phyloP scores from a whole-genome alignment of 2,329 filamentous ascomycete genomes.

The Lecanosticta acicola region DNA sequence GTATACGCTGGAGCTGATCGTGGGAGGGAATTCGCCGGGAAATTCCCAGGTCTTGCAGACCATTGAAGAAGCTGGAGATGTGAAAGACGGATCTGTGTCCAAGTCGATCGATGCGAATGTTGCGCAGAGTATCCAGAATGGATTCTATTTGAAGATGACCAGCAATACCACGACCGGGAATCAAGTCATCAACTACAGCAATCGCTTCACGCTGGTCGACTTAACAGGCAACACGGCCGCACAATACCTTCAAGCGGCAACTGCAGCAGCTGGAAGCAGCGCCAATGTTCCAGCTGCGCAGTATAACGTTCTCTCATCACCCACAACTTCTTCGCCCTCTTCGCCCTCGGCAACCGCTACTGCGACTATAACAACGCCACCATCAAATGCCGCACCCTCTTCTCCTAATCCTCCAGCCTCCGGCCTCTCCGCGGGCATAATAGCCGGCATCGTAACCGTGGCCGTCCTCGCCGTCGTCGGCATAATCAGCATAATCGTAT shows the following conservation, averaged over 20 bases:
- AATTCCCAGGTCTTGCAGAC: constrained; percentile 17
- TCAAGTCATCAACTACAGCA: constrained; percentile 54
- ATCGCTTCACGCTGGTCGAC: constrained; percentile 56
- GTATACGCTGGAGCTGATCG: constrained; percentile 16
- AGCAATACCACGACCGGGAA: constrained; percentile 16
- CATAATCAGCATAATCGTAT: constrained; percentile 4
- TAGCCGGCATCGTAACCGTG: constrained; percentile 1
- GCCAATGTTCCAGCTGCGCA: constrained; percentile 18
- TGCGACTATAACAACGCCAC: neutral
- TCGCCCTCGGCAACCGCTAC: constrained; percentile 1
- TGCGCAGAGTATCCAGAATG: constrained; percentile 19
- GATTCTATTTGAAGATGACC: constrained; percentile 21
- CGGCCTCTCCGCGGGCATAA: neutral
- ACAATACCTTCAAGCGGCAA: constrained; percentile 29
- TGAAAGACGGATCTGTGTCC: constrained; percentile 9
- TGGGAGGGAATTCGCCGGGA: constrained; percentile 17
- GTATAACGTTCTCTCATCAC: constrained; percentile 12
- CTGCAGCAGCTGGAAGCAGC: constrained; percentile 8
- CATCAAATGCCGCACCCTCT: constrained; percentile 1
- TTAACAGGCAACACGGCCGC: constrained; percentile 57
- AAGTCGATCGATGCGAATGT: constrained; percentile 14
- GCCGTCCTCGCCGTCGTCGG: constrained; percentile 4
- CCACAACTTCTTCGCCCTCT: constrained; percentile 3
- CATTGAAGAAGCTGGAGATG: constrained; percentile 11
- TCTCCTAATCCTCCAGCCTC: too few relatives aligned